These are phyloP conservation scores for Mariannaea sp. DNA, from an alignment of 2,329 filamentous ascomycete species.

Conservation along the genomic window DNA sequence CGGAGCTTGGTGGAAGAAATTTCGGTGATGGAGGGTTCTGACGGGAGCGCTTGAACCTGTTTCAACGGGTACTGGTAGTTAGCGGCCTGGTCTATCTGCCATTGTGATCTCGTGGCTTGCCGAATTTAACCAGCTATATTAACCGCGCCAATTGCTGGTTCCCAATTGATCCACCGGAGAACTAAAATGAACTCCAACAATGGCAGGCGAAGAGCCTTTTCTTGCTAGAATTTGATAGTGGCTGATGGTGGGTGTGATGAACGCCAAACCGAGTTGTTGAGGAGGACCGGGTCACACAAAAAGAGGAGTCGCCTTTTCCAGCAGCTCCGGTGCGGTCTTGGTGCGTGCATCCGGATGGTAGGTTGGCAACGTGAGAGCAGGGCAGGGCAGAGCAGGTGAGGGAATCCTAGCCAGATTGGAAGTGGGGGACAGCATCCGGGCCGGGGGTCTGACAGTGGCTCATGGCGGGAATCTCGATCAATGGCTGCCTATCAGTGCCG, in stretches of 20 bases:
- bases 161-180: slow-evolving; percentile 7
- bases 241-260: neutral
- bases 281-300: neutral
- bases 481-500: neutral
- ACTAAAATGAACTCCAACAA: slow-evolving; percentile 1
- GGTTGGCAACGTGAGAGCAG: too few species aligned
- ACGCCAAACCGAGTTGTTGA: neutral
- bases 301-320: neutral
- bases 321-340: neutral
- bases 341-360: too few species aligned
- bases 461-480: slow-evolving; percentile 7
- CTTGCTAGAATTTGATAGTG: too few species aligned
- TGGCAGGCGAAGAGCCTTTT: neutral
- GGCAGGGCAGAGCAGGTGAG: slow-evolving; percentile 11
- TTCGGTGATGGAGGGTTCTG: slow-evolving; percentile 12
- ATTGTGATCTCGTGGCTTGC: neutral
- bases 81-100: neutral
- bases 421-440: slow-evolving; percentile 16
- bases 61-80: slow-evolving; percentile 1
- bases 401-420: slow-evolving; percentile 3
- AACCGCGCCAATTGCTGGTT: slow-evolving; percentile 21
- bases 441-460: slow-evolving; percentile 7
- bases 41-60: slow-evolving; percentile 19
- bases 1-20: slow-evolving; percentile 22
- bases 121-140: slow-evolving; percentile 23